Base-by-base conservation (phyloP, 2,329 filamentous ascomycete genomes). In the Hansfordia pulvinata region DNA sequence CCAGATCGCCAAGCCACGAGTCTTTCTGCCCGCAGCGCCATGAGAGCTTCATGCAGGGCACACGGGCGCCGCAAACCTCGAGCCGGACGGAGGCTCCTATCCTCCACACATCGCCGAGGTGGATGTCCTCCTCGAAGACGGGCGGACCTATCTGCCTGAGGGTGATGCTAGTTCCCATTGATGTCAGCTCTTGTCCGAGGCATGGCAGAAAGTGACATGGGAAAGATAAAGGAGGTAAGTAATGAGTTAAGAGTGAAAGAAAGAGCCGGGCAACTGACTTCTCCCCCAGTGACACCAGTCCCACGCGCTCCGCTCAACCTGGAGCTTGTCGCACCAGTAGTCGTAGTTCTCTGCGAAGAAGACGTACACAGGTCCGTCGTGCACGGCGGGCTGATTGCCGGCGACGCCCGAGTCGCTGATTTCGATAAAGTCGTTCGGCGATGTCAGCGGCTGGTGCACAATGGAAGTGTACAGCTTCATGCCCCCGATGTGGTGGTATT, bases 331-430 rank as follows among this genome's bases (percentile, higher is more conserved):
- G 16, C 33, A 37, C 41, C 41, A 43, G 20, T 41, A 34, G 23
- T 41, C 41, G 26, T 43, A 43, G 20, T 41, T 33, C 28, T 43
- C 39, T 8, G 34, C 37, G 11, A 42, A 40, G 27, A 35, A 36
- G 8, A 35, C 30, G 18, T 40, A 41, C 9, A 43, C 37, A 2
- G 37, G 38, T 3, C 41, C 39, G 18, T 41, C 38, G 24, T 42
- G 38, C n/a, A 35, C 38, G 9, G 39, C 39, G 10, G 35, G 30
- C 16, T 32, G 23, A 26, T 42, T 42, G 8, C 19, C 24, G 3
- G 37, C 8, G 8, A 42, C 20, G 4, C 41, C 41, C 5, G 21
- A 21, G 16, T 34, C 34, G 20, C 40, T 22, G 6, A 43, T 9
- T 15, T 40, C 35, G 24, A 43, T 41, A 21, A 34, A 41, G 16